Base-by-base conservation (phyloP, 345 rosid species). In the Barbarea vulgaris region DNA sequence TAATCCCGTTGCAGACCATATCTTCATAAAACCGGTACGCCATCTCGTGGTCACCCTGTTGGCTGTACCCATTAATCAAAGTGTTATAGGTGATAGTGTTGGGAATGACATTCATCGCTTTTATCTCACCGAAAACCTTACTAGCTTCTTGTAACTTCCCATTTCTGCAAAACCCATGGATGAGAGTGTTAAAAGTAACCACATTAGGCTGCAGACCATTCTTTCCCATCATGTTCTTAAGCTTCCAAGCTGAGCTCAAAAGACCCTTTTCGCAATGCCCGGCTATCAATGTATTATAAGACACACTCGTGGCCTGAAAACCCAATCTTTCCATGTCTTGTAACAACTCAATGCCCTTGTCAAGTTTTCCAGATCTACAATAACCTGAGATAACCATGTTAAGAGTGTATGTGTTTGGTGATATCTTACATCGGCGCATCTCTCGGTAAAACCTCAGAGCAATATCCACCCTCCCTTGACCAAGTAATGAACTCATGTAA, bases 241-340 rank as follows among this genome's bases (percentile, higher is more conserved):
- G 84, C 84, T 84, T 86, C 67, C 80, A 22, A 34, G 97, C 97
- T 42, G 57, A 84, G 77, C 85, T 82, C 75, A 89, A 53, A 46
- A 91, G 88, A 76, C 93, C 89, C 51, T 86, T 87, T 15, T 63
- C 76, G 51, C 96, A 89, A 69, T 87, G 75, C 44, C 93, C 97
- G 0, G 89, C 70, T 67, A 93, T 91, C 89, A 93, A 61, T 3
- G 92, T 87, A 80, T 93, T 89, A 79, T 79, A 89, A 9, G 97
- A 86, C 2, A 82, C 75, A 44, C 70, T 70, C 5, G 86, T 80
- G 7, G 90, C 92, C 67, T 34, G 74, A 54, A 84, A 74, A 52
- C 93, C 93, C 81, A 79, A 39, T 24, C 58, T 64, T 54, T 81
- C 85, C 87, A 89, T 88, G 51, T 84, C 82, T 68, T 82, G 68